Evolutionary conservation across 2,329 filamentous ascomycete species (phyloP).

Genomic region (Penicillium sp.): DNA sequence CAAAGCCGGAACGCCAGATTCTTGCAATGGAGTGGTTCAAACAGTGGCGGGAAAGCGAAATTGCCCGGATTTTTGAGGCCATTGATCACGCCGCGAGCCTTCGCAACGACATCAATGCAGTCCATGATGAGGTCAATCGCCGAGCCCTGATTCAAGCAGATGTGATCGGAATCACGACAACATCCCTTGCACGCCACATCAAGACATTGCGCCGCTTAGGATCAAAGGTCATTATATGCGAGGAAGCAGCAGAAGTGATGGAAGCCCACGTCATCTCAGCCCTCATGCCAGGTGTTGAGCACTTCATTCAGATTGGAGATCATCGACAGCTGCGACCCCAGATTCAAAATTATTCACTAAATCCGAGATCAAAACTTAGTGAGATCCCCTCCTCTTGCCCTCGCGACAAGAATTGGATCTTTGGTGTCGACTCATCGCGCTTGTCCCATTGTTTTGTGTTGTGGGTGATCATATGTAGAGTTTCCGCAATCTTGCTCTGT

Average conservation of each 20-base stretch:
- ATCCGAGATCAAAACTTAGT: no score
- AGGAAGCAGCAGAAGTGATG: slow-evolving; percentile 68
- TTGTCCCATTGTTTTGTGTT: no score
- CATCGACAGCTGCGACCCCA: slow-evolving; percentile 37
- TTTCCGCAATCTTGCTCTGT: no score
- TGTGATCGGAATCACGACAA: slow-evolving; percentile 16
- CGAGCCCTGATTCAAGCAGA: slow-evolving; percentile 11
- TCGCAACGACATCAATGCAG: background rate
- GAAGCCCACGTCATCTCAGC: slow-evolving; percentile 56
- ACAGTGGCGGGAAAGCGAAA: background rate
- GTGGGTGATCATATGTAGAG: no score
- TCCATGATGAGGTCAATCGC: slow-evolving; percentile 8
- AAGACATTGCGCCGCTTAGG: slow-evolving; percentile 11
- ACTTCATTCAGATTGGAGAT: slow-evolving; percentile 41
- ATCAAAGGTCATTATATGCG: slow-evolving; percentile 53
- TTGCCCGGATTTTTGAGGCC: background rate
- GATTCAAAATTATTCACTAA: slow-evolving; percentile 22
- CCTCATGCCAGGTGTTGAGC: slow-evolving; percentile 41
- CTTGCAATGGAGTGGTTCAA: slow-evolving; percentile 9
- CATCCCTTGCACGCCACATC: slow-evolving; percentile 9
- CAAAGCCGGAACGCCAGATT: background rate
- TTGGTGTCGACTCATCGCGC: no score
- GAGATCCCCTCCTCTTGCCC: no score
- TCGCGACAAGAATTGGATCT: no score
- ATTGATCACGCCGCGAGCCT: slow-evolving; percentile 1